Conservation (phyloP, 2,329 filamentous ascomycete genomes). For the Trichoderma sp. region DNA sequence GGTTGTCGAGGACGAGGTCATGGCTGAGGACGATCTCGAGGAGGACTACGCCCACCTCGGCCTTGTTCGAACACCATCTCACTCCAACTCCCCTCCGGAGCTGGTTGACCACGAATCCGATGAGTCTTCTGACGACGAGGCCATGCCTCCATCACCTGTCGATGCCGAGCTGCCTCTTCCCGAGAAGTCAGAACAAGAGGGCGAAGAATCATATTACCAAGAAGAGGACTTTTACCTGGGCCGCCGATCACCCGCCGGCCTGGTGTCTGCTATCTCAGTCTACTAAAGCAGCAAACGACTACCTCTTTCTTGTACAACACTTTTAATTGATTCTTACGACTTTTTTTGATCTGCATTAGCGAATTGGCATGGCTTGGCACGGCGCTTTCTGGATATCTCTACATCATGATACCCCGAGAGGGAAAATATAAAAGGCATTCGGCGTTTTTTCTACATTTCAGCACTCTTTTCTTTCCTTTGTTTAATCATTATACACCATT, state of each 20-base stretch:
- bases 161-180: conserved; percentile 62
- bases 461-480: conserved; percentile 17
- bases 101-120: conserved; percentile 71
- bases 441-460: conserved; percentile 6
- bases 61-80: conserved; percentile 70
- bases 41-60: conserved; percentile 68
- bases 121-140: conserved; percentile 75
- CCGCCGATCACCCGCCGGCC: conserved; percentile 53
- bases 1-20: conserved; percentile 48
- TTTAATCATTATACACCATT: conserved; percentile 23
- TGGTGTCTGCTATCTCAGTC: conserved; percentile 61
- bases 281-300: conserved; percentile 48
- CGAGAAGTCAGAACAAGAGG: conserved; percentile 48
- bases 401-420: conserved; percentile 25
- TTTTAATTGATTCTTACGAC: conserved; percentile 21
- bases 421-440: conserved; percentile 22
- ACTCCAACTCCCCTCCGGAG: conserved; percentile 68
- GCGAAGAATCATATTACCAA: conserved; percentile 53
- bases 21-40: conserved; percentile 59
- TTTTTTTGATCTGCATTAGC: conserved; percentile 19
- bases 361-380: conserved; percentile 26
- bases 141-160: conserved; percentile 74
- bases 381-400: conserved; percentile 12
- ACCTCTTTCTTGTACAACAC: conserved; percentile 3
- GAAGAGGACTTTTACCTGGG: conserved; percentile 58